Evolutionary conservation across 805 yeast species (phyloP).

Genomic region (Clavispora vitiphila): DNA sequence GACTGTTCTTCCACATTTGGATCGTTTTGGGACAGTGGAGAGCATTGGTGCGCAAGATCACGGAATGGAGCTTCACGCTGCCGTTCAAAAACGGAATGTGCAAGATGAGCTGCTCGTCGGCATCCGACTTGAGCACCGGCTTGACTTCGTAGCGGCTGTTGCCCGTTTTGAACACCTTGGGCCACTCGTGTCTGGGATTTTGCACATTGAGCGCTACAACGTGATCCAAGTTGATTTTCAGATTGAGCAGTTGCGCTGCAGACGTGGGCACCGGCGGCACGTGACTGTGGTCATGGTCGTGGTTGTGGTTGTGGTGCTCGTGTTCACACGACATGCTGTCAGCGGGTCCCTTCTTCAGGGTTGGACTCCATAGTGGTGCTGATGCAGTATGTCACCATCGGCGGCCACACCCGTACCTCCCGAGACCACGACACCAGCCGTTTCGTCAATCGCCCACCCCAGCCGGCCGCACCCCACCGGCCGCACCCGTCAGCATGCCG

Average conservation of each 20-base stretch:
- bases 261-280: conserved; percentile 68
- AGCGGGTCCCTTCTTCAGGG: too few relatives aligned
- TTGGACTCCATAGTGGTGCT: too few relatives aligned
- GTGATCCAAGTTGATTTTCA: conserved; percentile 54
- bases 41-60: conserved; percentile 63
- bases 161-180: conserved; percentile 48
- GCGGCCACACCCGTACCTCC: too few relatives aligned
- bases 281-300: conserved; percentile 24
- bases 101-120: conserved; percentile 75
- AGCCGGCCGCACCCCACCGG: too few relatives aligned
- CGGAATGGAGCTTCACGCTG: conserved; percentile 65
- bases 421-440: too few relatives aligned
- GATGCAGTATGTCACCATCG: too few relatives aligned
- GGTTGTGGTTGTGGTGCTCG: conserved; percentile 30
- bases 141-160: conserved; percentile 45
- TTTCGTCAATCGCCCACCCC: too few relatives aligned
- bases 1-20: conserved; percentile 67
- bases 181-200: conserved; percentile 46
- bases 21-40: conserved; percentile 65
- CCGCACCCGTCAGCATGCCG: too few relatives aligned
- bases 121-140: conserved; percentile 58
- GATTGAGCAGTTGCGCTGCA: conserved; percentile 60
- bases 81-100: conserved; percentile 73
- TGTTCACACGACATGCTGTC: conserved; percentile 27
- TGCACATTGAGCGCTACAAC: conserved; percentile 61